These are phyloP conservation scores for Haematococcus lacustris DNA, from an alignment of 139 green algal genomes.

Conservation along the genomic window DNA sequence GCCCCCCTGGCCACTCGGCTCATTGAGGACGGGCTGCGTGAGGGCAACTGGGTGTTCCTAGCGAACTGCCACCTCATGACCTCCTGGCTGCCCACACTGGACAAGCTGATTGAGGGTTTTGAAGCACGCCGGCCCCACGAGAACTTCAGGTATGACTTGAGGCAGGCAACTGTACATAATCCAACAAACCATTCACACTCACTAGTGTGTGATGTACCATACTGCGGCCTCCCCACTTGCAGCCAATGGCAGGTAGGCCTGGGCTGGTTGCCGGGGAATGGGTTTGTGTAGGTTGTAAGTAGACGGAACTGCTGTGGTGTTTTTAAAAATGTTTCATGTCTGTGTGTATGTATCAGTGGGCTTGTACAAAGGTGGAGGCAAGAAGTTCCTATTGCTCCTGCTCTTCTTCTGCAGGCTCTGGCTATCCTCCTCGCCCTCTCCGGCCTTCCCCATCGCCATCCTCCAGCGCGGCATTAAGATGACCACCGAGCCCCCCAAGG, in stretches of 20 bases:
- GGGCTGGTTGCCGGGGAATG: background rate
- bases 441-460: slow-evolving; percentile 76
- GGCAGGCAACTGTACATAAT: background rate
- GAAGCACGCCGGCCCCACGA: slow-evolving; percentile 52
- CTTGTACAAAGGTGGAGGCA: too few species aligned
- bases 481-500: slow-evolving; percentile 84
- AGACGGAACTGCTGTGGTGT: background rate
- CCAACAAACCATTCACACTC: background rate
- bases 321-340: background rate
- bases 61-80: slow-evolving; percentile 90
- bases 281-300: too few species aligned
- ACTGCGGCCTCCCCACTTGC: background rate
- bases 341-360: background rate
- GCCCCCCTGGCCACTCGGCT: slow-evolving; percentile 64
- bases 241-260: background rate
- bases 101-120: slow-evolving; percentile 77
- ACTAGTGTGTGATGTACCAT: background rate
- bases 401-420: slow-evolving; percentile 28
- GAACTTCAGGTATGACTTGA: slow-evolving; percentile 47
- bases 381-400: too few species aligned
- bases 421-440: slow-evolving; percentile 67
- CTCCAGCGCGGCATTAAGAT: slow-evolving; percentile 82
- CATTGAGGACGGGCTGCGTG: slow-evolving; percentile 61
- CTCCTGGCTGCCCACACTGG: slow-evolving; percentile 73
- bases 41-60: slow-evolving; percentile 84